Base-by-base conservation (phyloP, 345 rosid species). In the Hevea brasiliensis region DNA sequence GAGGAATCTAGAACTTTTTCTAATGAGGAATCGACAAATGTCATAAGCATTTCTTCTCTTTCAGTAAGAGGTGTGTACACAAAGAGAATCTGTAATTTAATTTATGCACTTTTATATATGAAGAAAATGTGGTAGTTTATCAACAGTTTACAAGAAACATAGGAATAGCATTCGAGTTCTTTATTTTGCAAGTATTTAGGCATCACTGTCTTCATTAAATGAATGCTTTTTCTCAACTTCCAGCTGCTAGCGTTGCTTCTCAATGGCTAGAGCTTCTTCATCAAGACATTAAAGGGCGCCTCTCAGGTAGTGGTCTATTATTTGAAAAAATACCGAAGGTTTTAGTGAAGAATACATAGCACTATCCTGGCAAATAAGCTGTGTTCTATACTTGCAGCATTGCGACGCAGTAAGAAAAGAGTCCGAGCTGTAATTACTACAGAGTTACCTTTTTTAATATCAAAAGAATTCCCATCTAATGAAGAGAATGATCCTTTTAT, bases 191-290 rank as follows among this genome's bases (percentile, higher is more conserved):
- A 26, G 5, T 20, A 29, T 73, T 55, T n/a, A 8, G 29, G 51
- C 40, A 17, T 24, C 60, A n/a, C n/a, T 37, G 4, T 32, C 3
- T 32, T 32, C 37, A 32, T 71, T 72, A 79, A 72, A 64, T 12
- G 3, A 45, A 61, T 71, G 71, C 47, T 42, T 7, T 12, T 68
- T 60, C 37, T 42, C 23, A 27, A 26, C 26, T 83, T 85, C 69
- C 89, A 93, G 98, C 96, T 84, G 98, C 99, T 47, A 86, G 81
- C 24, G 90, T 92, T 67, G 96, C 98, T 71, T 87, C 98, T 32
- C 96, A 92, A 73, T 95, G 99, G 99, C 73, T 95, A 85, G 94
- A 92, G 27, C 91, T 91, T 80, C 92, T 95, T 76, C 88, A 91
- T 70, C 99, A 95, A 82, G 97, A 95, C 85, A 85, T 93, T 65